A percentile compares a stretch with the other conserved stretches of the same genome.
Evolutionary conservation across 2,329 filamentous ascomycete genomes (phyloP).

Genomic region (Dothidotthia symphoricarpi): DNA sequence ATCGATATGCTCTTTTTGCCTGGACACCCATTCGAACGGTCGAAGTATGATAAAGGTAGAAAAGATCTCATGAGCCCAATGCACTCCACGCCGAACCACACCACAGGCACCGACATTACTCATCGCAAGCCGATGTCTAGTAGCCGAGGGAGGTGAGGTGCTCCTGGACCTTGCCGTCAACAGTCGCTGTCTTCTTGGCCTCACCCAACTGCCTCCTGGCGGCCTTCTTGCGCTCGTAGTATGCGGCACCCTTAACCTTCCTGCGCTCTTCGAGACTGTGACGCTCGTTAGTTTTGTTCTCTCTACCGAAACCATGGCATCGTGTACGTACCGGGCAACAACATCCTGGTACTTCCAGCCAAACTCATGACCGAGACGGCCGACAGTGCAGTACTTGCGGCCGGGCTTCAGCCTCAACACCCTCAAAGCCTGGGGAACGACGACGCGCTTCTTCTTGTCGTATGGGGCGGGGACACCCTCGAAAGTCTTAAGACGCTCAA

Average conservation of each 20-base stretch:
- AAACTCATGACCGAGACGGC: slow-evolving; percentile 96
- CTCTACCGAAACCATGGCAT: background rate
- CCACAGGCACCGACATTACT: slow-evolving; percentile 31
- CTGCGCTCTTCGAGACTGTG: slow-evolving; percentile 95
- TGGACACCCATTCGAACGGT: slow-evolving; percentile 39
- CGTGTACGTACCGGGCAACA: slow-evolving; percentile 78
- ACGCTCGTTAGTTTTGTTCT: slow-evolving; percentile 17
- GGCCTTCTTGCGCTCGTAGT: slow-evolving; percentile 99
- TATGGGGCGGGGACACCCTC: slow-evolving; percentile 98
- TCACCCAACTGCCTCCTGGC: slow-evolving; percentile 85
- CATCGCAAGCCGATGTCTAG: slow-evolving; percentile 57
- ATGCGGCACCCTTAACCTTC: slow-evolving; percentile 98
- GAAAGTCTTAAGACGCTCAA: slow-evolving; percentile 99
- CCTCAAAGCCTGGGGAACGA: slow-evolving; percentile 96
- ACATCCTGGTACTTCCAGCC: slow-evolving; percentile 99
- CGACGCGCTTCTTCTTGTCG: slow-evolving; percentile 99
- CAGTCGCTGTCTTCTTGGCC: slow-evolving; percentile 86
- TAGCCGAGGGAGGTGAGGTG: slow-evolving; percentile 89
- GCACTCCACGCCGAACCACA: slow-evolving; percentile 39
- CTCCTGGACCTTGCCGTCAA: slow-evolving; percentile 82
- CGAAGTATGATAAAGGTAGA: slow-evolving; percentile 40
- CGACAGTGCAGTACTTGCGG: slow-evolving; percentile 99
- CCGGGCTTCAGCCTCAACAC: slow-evolving; percentile 96
- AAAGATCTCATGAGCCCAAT: slow-evolving; percentile 42
- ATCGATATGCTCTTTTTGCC: slow-evolving; percentile 41